phyloP scores from a whole-genome alignment of 1,284 basidiomycete genomes.

The Phellinidium pouzarii region DNA sequence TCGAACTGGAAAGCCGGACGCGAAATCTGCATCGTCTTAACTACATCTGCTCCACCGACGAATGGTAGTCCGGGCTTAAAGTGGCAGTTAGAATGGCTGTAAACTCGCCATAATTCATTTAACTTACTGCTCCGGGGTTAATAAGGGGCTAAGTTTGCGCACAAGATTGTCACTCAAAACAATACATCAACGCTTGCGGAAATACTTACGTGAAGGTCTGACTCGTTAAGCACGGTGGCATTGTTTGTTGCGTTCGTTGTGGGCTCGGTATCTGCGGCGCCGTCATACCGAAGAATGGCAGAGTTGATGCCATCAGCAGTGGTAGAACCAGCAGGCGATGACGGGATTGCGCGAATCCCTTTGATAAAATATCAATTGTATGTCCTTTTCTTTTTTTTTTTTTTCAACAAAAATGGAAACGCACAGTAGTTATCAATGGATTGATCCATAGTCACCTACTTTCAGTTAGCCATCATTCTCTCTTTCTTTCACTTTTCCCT shows the following conservation, averaged over 20 bases:
- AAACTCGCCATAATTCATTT: neutral
- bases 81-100: neutral
- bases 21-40: constrained; percentile 25
- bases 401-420: neutral
- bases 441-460: constrained; percentile 14
- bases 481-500: neutral
- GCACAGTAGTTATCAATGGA: constrained; percentile 36
- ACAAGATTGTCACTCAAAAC: neutral
- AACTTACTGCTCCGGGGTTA: constrained; percentile 24
- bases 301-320: constrained; percentile 25
- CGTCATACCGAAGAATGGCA: constrained; percentile 33
- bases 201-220: constrained; percentile 26
- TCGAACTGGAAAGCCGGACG: constrained; percentile 8
- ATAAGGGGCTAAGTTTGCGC: constrained; percentile 22
- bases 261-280: constrained; percentile 14
- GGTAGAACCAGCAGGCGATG: constrained; percentile 21
- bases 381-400: neutral
- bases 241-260: constrained; percentile 10
- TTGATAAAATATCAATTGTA: neutral
- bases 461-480: neutral
- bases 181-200: neutral
- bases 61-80: constrained; percentile 22
- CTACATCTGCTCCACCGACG: constrained; percentile 26
- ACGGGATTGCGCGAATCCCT: constrained; percentile 22
- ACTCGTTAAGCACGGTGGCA: constrained; percentile 26